phyloP scores from a whole-genome alignment of 2,329 filamentous ascomycete genomes.

The Pezicula carpinea region DNA sequence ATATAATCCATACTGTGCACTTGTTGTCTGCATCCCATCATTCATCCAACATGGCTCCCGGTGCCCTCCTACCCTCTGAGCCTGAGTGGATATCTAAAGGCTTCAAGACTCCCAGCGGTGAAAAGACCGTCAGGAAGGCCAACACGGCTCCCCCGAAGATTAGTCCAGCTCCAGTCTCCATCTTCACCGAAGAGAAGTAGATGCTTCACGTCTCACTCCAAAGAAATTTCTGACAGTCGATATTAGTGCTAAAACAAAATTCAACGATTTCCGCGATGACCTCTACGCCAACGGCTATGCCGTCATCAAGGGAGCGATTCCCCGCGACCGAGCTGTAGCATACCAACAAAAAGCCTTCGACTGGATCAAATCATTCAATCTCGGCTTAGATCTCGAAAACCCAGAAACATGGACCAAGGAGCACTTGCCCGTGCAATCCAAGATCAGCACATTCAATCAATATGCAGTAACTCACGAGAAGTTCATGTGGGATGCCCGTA shows the following conservation, averaged over 20 bases:
- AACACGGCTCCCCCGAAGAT: background rate
- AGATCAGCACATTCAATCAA: conserved; percentile 28
- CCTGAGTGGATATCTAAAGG: background rate
- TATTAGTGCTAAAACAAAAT: conserved; percentile 13
- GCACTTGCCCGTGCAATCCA: conserved; percentile 34
- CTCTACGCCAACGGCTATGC: conserved; percentile 35
- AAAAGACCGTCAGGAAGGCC: background rate
- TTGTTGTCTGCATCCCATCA: background rate
- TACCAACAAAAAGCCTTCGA: conserved; percentile 29
- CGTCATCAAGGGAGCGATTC: conserved; percentile 42
- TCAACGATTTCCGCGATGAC: conserved; percentile 32
- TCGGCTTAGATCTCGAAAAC: conserved; percentile 21
- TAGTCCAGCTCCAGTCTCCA: background rate
- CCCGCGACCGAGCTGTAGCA: conserved; percentile 32
- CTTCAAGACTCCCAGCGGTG: background rate
- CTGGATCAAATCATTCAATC: conserved; percentile 19
- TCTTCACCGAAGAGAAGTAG: background rate
- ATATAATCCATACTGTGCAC: background rate
- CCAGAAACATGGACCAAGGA: conserved; percentile 31
- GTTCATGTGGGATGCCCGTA: conserved; percentile 35
- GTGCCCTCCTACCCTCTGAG: background rate
- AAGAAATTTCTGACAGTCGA: background rate
- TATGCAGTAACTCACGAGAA: conserved; percentile 34
- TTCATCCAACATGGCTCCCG: background rate
- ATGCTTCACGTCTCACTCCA: background rate